These are phyloP conservation scores for Perkinsus chesapeaki DNA, from an alignment of 169 alveolate genomes.

Conservation along the genomic window DNA sequence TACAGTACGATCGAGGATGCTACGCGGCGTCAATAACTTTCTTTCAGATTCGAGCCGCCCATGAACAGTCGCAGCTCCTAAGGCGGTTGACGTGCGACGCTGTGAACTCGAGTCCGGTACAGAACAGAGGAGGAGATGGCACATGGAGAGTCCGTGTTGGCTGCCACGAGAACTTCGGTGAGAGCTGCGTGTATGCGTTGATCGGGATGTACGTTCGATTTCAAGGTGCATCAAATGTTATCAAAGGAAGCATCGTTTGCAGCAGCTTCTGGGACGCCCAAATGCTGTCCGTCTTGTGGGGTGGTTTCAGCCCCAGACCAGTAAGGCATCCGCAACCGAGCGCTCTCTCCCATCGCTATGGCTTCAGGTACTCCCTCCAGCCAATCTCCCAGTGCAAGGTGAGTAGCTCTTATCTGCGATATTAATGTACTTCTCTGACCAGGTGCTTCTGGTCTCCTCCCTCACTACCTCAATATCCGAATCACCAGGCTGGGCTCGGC, in stretches of 20 bases:
- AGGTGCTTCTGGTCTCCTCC: not conserved
- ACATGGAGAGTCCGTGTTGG: not conserved
- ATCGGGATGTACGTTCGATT: not conserved
- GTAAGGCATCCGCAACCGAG: not conserved
- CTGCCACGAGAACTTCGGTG: not conserved
- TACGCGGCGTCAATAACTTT: not conserved
- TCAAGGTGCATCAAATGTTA: not conserved
- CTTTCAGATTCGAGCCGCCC: not conserved
- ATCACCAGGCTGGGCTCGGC: not conserved
- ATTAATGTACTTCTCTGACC: not conserved
- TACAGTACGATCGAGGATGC: not conserved
- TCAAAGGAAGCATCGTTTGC: not conserved
- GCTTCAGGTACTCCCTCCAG: not conserved
- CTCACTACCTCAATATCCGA: not conserved
- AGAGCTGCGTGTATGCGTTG: not conserved
- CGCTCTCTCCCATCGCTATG: not conserved
- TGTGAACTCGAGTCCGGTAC: not conserved
- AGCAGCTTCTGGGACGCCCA: not conserved
- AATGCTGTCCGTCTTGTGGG: not conserved
- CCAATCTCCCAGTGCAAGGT: not conserved
- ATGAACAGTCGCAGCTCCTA: not conserved
- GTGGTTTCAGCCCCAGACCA: not conserved
- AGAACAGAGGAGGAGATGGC: not conserved
- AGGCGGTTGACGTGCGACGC: not conserved
- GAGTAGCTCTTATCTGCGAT: not conserved